phyloP scores from a whole-genome alignment of 805 yeast genomes.

The Hemisphaericaspora nanyangensis region DNA sequence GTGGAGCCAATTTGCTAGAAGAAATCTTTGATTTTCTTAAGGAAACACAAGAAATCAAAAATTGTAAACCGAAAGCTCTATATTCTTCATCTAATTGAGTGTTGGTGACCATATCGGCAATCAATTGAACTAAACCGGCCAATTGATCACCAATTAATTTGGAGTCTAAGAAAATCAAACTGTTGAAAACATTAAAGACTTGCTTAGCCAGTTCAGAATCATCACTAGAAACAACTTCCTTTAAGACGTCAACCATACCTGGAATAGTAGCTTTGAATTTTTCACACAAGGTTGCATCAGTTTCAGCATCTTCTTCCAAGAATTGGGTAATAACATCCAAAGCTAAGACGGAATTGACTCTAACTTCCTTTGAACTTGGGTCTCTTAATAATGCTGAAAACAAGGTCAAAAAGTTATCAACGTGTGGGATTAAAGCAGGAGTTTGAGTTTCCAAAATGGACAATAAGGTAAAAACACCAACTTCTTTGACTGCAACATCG shows the following conservation, averaged over 20 bases:
- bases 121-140: constrained; percentile 62
- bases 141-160: constrained; percentile 75
- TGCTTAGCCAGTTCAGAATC: constrained; percentile 71
- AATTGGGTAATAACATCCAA: constrained; percentile 66
- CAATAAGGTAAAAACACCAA: constrained; percentile 74
- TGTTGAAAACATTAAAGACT: constrained; percentile 81
- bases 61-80: constrained; percentile 80
- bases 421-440: constrained; percentile 52
- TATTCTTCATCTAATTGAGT: constrained; percentile 69
- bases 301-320: constrained; percentile 56
- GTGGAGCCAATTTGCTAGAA: constrained; percentile 80
- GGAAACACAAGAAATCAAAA: constrained; percentile 72
- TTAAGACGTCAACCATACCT: constrained; percentile 74
- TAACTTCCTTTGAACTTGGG: constrained; percentile 63
- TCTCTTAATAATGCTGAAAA: constrained; percentile 65
- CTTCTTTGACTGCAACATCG: constrained; percentile 65
- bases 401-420: constrained; percentile 65
- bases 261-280: constrained; percentile 71
- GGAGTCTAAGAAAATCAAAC: constrained; percentile 70
- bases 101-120: constrained; percentile 72
- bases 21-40: constrained; percentile 78
- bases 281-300: constrained; percentile 40
- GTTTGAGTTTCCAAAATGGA: constrained; percentile 73
- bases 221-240: constrained; percentile 63
- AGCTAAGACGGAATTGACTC: constrained; percentile 79